phyloP scores from a whole-genome alignment of 2,329 filamentous ascomycete species.

The Cladophialophora bantiana region DNA sequence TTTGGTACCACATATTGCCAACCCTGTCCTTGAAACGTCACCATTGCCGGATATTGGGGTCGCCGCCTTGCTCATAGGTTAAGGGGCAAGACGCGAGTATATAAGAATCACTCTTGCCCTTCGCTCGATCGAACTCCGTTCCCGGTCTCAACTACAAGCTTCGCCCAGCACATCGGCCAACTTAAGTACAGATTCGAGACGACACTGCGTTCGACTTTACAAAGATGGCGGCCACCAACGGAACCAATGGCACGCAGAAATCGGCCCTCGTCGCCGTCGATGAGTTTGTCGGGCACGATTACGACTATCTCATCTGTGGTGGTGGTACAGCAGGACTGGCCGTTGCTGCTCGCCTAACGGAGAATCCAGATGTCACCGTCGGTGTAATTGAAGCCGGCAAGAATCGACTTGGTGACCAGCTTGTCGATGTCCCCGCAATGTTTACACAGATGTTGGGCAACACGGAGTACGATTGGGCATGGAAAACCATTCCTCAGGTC shows the following conservation, averaged over 20 bases:
- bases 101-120: not conserved
- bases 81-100: not conserved
- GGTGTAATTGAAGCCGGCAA: conserved; percentile 56
- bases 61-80: not conserved
- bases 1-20: not conserved
- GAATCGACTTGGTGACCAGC: conserved; percentile 41
- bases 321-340: conserved; percentile 64
- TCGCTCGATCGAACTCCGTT: not conserved
- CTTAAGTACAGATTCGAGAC: not conserved
- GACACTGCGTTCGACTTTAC: not conserved
- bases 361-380: conserved; percentile 52
- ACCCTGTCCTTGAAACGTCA: not conserved
- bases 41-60: not conserved
- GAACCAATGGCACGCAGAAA: conserved; percentile 23
- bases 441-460: conserved; percentile 43
- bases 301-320: conserved; percentile 55
- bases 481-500: conserved; percentile 44
- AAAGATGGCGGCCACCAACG: conserved; percentile 35
- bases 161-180: not conserved
- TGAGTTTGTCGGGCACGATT: conserved; percentile 34
- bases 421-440: conserved; percentile 41
- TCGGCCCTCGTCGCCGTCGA: conserved; percentile 32
- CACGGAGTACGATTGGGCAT: conserved; percentile 48
- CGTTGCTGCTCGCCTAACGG: conserved; percentile 57
- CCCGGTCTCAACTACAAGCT: not conserved